A percentile compares a stretch with the other conserved stretches of the same genome.
Conservation (phyloP, 768 basidiomycete species). For the Artomyces pyxidatus region DNA sequence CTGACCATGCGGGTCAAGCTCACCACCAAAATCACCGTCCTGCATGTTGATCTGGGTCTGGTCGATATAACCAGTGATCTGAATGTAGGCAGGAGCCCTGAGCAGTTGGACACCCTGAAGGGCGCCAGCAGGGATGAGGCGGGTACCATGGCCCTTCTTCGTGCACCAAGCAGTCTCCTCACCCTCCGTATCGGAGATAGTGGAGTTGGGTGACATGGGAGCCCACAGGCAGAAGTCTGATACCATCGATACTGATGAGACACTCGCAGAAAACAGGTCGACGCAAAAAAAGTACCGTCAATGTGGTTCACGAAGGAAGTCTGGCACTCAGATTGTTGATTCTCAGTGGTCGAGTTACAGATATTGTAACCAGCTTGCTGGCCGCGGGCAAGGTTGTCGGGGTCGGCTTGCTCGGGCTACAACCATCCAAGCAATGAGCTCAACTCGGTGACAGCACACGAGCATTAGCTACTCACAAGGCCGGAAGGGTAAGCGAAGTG, state of each 20-base stretch:
- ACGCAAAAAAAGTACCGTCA: slow-evolving; percentile 24
- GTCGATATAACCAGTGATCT: slow-evolving; percentile 56
- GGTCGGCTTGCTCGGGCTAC: slow-evolving; percentile 46
- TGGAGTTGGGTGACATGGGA: slow-evolving; percentile 38
- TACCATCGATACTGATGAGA: background rate
- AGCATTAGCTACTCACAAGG: too few species aligned
- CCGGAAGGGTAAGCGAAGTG: slow-evolving; percentile 17
- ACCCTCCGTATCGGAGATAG: slow-evolving; percentile 60
- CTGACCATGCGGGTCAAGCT: slow-evolving; percentile 71
- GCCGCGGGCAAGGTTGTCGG: slow-evolving; percentile 38
- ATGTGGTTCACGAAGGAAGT: slow-evolving; percentile 58
- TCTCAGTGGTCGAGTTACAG: slow-evolving; percentile 61
- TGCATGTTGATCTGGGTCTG: slow-evolving; percentile 50
- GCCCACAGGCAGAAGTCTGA: slow-evolving; percentile 69
- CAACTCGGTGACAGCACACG: too few species aligned
- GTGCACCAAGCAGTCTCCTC: slow-evolving; percentile 73
- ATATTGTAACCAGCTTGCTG: slow-evolving; percentile 56
- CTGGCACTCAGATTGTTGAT: slow-evolving; percentile 58
- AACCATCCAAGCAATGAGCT: too few species aligned
- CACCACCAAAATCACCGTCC: slow-evolving; percentile 57
- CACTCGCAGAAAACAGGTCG: background rate
- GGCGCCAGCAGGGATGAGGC: slow-evolving; percentile 61
- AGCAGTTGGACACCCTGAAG: slow-evolving; percentile 59
- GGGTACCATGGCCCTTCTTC: slow-evolving; percentile 61
- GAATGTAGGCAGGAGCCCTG: slow-evolving; percentile 49